Base-by-base conservation (phyloP, 345 rosid genomes). In the Rubroshorea leprosula region DNA sequence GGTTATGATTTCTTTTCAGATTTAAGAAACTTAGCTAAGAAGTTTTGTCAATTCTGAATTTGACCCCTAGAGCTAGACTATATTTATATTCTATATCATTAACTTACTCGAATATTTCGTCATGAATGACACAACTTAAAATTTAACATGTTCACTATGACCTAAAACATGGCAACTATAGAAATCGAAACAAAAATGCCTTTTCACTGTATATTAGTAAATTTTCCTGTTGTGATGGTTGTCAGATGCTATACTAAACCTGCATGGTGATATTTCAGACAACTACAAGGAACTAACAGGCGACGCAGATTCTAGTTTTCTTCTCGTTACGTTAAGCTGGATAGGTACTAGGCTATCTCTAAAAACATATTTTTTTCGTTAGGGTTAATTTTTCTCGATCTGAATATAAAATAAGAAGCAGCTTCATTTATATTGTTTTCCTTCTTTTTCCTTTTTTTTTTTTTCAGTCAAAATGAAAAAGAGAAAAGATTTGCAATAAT, bases 291-390 rank as follows among this genome's bases (percentile, higher is more conserved):
- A 54, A 51, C 44, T 55, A 79, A 76, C n/a, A n/a, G n/a, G n/a
- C n/a, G n/a, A 76, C 72, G 41, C 62, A 48, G 69, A 80, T 71
- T 54, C 77, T 49, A 25, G 51, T 59, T 66, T 69, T 67, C 69
- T 67, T 74, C 68, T 49, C 63, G 54, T 61, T 59, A 55, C 56
- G 77, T 63, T 62, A 58, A 62, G 62, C 51, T 67, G 35, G 35
- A 10, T 58, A 53, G 52, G 12, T 50, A 19, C 8, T 51, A 61
- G 68, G 54, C 71, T 56, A 56, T 70, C 69, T 61, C 63, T 46
- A 57, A 23, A n/a, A n/a, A n/a, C n/a, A n/a, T n/a, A n/a, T n/a
- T n/a, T n/a, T n/a, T n/a, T n/a, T n/a, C n/a, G n/a, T n/a, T 54
- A 39, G 43, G 57, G 66, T 58, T 67, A 17, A 45, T 49, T 44